Percentiles rank a stretch among this genome's conserved stretches.
phyloP scores from a whole-genome alignment of 805 yeast genomes.

The Suhomyces sp. region DNA sequence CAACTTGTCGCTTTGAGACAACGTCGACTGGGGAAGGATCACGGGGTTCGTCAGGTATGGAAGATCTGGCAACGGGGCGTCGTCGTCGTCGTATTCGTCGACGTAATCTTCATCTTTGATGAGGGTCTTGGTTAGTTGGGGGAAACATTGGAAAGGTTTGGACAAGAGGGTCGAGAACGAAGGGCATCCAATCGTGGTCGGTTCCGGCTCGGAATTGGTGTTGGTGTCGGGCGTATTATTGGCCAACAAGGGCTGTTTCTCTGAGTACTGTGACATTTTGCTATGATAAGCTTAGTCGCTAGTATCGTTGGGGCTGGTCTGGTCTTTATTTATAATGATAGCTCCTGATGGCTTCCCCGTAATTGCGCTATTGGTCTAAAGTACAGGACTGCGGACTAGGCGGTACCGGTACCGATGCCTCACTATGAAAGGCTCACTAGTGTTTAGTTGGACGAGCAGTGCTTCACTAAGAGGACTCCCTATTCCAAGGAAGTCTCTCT shows the following conservation, averaged over 20 bases:
- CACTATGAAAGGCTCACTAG: too few relatives aligned
- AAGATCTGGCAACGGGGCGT: slow-evolving; percentile 24
- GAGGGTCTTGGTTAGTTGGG: slow-evolving; percentile 11
- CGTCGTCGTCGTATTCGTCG: slow-evolving; percentile 19
- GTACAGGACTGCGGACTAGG: too few relatives aligned
- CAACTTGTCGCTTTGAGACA: slow-evolving; percentile 44
- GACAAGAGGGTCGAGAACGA: slow-evolving; percentile 19
- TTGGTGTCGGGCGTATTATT: background rate
- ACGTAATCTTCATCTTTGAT: slow-evolving; percentile 5
- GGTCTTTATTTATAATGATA: too few relatives aligned
- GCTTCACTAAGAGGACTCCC: too few relatives aligned
- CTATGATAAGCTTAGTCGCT: too few relatives aligned
- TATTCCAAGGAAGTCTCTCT: too few relatives aligned
- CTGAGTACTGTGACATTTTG: too few relatives aligned
- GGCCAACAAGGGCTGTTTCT: slow-evolving; percentile 15
- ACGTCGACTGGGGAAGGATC: background rate
- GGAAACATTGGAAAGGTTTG: slow-evolving; percentile 26
- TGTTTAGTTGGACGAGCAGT: too few relatives aligned
- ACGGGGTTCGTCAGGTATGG: slow-evolving; percentile 19
- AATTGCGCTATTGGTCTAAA: too few relatives aligned
- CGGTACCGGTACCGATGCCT: too few relatives aligned
- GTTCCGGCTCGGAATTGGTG: slow-evolving; percentile 11
- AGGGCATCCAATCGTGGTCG: slow-evolving; percentile 20
- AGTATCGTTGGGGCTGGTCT: too few relatives aligned
- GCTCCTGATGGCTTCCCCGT: too few relatives aligned